Conservation (phyloP, 306 rosid species). For the Castanea sativa region DNA sequence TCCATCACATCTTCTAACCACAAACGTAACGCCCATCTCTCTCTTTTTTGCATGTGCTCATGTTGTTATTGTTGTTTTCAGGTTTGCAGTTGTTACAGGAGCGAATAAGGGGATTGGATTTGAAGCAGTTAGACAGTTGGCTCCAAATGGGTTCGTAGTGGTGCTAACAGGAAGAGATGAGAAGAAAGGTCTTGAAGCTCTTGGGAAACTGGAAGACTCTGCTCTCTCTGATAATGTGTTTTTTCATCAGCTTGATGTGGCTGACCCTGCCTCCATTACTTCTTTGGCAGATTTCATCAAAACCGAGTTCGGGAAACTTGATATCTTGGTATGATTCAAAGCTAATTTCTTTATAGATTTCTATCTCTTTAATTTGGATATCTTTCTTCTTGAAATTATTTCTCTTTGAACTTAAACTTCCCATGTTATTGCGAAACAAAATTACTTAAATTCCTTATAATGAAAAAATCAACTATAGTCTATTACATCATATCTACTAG, state of each 20-base stretch:
- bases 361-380: not conserved
- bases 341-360: not conserved
- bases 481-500: no score
- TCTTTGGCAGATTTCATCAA: constrained; percentile 25
- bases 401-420: no score
- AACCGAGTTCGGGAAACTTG: constrained; percentile 29
- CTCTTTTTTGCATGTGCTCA: not conserved
- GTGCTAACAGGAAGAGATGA: constrained; percentile 40
- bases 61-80: not conserved
- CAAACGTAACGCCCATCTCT: not conserved
- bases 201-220: constrained; percentile 14
- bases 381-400: no score
- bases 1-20: not conserved
- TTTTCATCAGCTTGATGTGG: constrained; percentile 11
- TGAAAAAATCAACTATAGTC: no score
- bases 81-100: constrained; percentile 24
- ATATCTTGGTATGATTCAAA: constrained; percentile 27
- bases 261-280: constrained; percentile 15
- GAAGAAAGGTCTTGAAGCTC: constrained; percentile 34
- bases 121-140: constrained; percentile 24
- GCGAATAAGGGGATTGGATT: constrained; percentile 42
- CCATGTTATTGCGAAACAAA: no score
- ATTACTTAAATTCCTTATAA: no score
- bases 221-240: not conserved
- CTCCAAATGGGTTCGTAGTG: constrained; percentile 31